Percentiles rank a stretch among this genome's conserved stretches.
phyloP scores from a whole-genome alignment of 495 filamentous ascomycete species.

The Margaritispora aquatica region DNA sequence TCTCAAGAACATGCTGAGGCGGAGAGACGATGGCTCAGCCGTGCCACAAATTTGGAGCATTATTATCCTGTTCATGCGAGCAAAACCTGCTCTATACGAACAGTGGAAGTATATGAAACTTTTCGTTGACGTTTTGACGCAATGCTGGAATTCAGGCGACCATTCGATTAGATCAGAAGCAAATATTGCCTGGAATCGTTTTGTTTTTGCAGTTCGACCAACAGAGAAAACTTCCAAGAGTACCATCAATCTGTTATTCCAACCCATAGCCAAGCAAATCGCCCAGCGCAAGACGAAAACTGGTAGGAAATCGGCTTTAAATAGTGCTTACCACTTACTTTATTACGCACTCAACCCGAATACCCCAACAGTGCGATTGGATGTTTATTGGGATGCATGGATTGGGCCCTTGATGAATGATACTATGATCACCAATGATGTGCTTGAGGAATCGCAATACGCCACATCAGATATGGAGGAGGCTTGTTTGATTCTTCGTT shows the following conservation, averaged over 20 bases:
- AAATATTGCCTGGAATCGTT: slow-evolving; percentile 74
- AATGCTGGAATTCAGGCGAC: slow-evolving; percentile 79
- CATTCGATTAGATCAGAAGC: slow-evolving; percentile 65
- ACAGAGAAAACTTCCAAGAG: slow-evolving; percentile 48
- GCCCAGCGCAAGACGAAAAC: slow-evolving; percentile 53
- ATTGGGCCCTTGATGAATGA: slow-evolving; percentile 50
- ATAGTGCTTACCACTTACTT: slow-evolving; percentile 69
- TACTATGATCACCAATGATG: slow-evolving; percentile 25
- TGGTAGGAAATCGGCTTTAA: slow-evolving; percentile 50
- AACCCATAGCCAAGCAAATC: slow-evolving; percentile 65
- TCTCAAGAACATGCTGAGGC: slow-evolving; percentile 61
- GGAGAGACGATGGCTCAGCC: slow-evolving; percentile 50
- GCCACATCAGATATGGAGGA: slow-evolving; percentile 34
- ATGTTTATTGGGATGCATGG: slow-evolving; percentile 74
- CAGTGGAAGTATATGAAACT: slow-evolving; percentile 65
- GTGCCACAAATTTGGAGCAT: slow-evolving; percentile 91
- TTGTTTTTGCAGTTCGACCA: slow-evolving; percentile 64
- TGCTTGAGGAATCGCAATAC: slow-evolving; percentile 15
- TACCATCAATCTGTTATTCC: slow-evolving; percentile 55
- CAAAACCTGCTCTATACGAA: slow-evolving; percentile 49
- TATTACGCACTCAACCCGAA: slow-evolving; percentile 82
- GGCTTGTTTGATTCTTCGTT: slow-evolving; percentile 57
- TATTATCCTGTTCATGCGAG: slow-evolving; percentile 67
- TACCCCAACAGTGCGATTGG: slow-evolving; percentile 52
- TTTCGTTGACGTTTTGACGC: slow-evolving; percentile 72